Evolutionary conservation across 2,329 filamentous ascomycete genomes (phyloP), one percentile per base, ranked within the genome.

Genomic region (Zasmidium angulare): DNA sequence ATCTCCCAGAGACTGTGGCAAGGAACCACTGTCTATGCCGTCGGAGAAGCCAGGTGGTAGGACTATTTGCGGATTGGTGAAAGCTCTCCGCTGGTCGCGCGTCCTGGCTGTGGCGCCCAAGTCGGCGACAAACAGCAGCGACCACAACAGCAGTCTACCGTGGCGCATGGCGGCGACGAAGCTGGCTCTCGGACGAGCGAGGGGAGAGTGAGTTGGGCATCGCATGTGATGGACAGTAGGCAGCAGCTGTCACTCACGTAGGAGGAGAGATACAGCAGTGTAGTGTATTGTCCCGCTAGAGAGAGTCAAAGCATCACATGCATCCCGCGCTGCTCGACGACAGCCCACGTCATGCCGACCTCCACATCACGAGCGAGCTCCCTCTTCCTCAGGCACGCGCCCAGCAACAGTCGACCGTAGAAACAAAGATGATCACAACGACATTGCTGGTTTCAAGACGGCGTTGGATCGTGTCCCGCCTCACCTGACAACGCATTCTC

Each of bases 31-130:
- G 12, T 21, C 58, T n/a, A 59, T 29, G 20, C 51, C 54, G 22
- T 60, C 48, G 23, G 24, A 53, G 19, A 53, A 19, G 10, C 61
- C 56, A 21, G 68, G 68, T 46, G 68, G 68, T 31, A 69, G 55
- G 11, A 69, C 48, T 21, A 65, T n/a, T 46, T 67, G 64, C 43
- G 65, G 60, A 55, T 63, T 63, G 24, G 54, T 53, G 53, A 67
- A 56, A 29, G 61, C 63, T 43, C 56, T 51, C 51, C 63, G 50
- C 47, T 67, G 63, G 51, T 63, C 51, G 55, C 62, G 56, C 47
- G 55, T 46, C 23, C 56, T 21, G 26, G 66, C 66, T 11, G 66
- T 29, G 26, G 26, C 66, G 46, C 62, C 56, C 31, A 53, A 53
- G 22, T 40, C 23, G 14, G 43, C 55, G 56, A 66, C 14, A 21